These are phyloP conservation scores for Chrysoporthe puriensis DNA, from an alignment of 2,329 filamentous ascomycete genomes.

Conservation along the genomic window DNA sequence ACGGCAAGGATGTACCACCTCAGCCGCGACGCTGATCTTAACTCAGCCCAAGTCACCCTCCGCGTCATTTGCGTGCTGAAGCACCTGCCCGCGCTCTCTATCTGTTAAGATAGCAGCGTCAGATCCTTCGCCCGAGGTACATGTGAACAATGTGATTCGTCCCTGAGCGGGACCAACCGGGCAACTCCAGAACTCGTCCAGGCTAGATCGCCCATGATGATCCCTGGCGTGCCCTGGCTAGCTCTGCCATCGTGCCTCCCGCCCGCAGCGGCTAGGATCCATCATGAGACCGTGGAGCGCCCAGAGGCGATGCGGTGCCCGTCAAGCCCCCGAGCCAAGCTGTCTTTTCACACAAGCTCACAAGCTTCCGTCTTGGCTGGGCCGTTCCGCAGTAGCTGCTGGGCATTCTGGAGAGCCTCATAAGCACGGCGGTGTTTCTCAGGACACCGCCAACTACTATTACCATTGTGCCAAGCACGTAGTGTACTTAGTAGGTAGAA, in stretches of 20 bases:
- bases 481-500: too few relatives aligned
- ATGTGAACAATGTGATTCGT: neutral
- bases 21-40: neutral
- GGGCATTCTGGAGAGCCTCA: neutral
- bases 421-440: neutral
- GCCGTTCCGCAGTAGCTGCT: neutral
- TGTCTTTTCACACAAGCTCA: neutral
- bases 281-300: slow-evolving; percentile 1
- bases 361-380: neutral
- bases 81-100: neutral
- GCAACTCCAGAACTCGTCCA: neutral
- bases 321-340: neutral
- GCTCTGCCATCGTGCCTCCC: neutral
- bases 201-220: neutral
- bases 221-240: neutral
- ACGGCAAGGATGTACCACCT: neutral
- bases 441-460: neutral
- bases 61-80: neutral
- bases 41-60: neutral
- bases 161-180: neutral
- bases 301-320: neutral
- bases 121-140: neutral
- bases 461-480: too few relatives aligned
- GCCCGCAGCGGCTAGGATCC: slow-evolving; percentile 1
- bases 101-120: neutral